Base-by-base conservation (phyloP, 208 protist genomes). In the Crithidia acanthocephali region DNA sequence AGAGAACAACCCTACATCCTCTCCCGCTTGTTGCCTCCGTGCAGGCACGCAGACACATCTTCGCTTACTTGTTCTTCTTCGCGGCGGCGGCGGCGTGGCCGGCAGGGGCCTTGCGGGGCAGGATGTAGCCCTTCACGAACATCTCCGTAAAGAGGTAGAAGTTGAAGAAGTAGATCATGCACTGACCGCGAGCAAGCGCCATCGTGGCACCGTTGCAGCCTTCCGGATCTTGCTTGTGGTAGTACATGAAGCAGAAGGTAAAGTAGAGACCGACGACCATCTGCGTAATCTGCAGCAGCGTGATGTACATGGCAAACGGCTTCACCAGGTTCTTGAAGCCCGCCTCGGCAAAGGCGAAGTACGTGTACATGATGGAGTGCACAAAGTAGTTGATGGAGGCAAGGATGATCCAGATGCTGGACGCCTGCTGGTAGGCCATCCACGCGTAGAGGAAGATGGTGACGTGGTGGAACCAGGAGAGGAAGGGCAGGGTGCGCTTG, bases 281-380 rank as follows among this genome's bases (percentile, higher is more conserved):
- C 81, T 99, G 97, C 3, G 89, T 60, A 23, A 98, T 87, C 76
- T 98, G 94, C 52, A 95, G 48, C 45, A 81, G 63, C 44, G 94
- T 98, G 73, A 98, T 97, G 74, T 94, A 85, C 59, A 85, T 82
- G 33, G 85, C 90, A 51, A 97, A 86, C 1, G 90, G 86, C 79
- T 87, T 86, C 68, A 93, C 76, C 11, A 96, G 59, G 51, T 83
- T 76, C 77, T 86, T 85, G 55, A 79, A 75, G 23, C 90, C 87
- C 25, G 77, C 78, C 44, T 88, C 91, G 11, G 85, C 74, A 10
- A 97, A 59, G 28, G 85, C 81, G 69, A 98, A 99, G 83, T 98
- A 99, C 3, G 87, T 85, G 83, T 99, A 99, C 96, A 98, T 98
- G 85, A 98, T 89, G 25, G 91, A 79, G 81, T 98, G 97, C 42